A percentile compares a stretch with the other conserved stretches of the same genome.
Conservation (phyloP, 2,329 filamentous ascomycete genomes). For the Sclerotinia minor region DNA sequence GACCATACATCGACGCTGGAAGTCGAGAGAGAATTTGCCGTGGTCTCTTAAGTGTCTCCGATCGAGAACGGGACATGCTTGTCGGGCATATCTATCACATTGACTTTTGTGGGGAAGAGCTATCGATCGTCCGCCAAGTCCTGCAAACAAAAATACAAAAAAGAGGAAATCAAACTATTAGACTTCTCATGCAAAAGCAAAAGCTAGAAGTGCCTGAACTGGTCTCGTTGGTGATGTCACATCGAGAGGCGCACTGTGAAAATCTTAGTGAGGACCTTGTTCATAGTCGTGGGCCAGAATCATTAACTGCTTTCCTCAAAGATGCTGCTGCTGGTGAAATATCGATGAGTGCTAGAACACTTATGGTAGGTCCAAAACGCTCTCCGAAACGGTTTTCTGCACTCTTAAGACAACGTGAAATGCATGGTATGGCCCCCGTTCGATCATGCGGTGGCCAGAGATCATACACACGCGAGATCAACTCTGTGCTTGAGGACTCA, state of each 20-base stretch:
- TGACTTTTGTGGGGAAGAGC: slow-evolving; percentile 31
- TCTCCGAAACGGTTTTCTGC: slow-evolving; percentile 21
- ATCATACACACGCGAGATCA: slow-evolving; percentile 32
- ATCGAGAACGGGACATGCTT: slow-evolving; percentile 10
- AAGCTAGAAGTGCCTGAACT: slow-evolving; percentile 20
- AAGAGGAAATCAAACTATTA: slow-evolving; percentile 12
- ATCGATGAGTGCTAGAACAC: slow-evolving; percentile 12
- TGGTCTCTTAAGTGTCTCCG: slow-evolving; percentile 23
- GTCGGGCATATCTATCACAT: slow-evolving; percentile 27
- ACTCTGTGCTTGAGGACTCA: slow-evolving; percentile 49
- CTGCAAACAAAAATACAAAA: slow-evolving; percentile 10
- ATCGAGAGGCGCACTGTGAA: background rate
- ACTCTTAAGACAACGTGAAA: slow-evolving; percentile 36
- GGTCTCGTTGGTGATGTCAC: slow-evolving; percentile 4
- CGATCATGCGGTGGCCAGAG: slow-evolving; percentile 28
- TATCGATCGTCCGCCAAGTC: slow-evolving; percentile 7
- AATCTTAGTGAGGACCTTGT: slow-evolving; percentile 54
- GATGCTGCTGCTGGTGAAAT: slow-evolving; percentile 29
- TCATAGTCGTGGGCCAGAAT: slow-evolving; percentile 51
- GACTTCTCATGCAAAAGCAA: slow-evolving; percentile 14
- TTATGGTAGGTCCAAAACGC: slow-evolving; percentile 15
- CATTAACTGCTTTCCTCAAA: slow-evolving; percentile 29
- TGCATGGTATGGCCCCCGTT: slow-evolving; percentile 31
- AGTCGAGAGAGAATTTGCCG: slow-evolving; percentile 23
- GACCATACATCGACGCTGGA: slow-evolving; percentile 26